Conservation (phyloP, 1,284 basidiomycete genomes). For the Microbotryum lychnidis-dioicae region DNA sequence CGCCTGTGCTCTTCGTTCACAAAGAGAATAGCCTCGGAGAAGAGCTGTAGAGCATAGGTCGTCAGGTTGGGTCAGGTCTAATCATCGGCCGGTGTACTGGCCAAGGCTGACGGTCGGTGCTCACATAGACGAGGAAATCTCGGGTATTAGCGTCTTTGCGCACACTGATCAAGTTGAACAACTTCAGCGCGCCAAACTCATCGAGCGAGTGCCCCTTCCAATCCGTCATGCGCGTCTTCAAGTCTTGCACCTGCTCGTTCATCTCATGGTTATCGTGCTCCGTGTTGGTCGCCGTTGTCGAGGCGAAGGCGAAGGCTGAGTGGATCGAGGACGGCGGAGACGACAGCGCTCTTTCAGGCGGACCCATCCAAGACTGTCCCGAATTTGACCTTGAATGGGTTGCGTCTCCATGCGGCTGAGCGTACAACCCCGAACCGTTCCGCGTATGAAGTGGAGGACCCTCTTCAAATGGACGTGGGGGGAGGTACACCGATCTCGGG, state of each 20-base stretch:
- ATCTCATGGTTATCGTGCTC: conserved; percentile 44
- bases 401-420: too few relatives aligned
- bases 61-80: background rate
- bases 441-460: too few relatives aligned
- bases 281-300: conserved; percentile 1
- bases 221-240: conserved; percentile 77
- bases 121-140: conserved; percentile 29
- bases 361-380: too few relatives aligned
- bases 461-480: too few relatives aligned
- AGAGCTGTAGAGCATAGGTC: conserved; percentile 80
- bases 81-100: background rate
- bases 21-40: conserved; percentile 92
- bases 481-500: background rate
- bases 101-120: background rate
- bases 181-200: conserved; percentile 68
- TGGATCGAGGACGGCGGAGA: conserved; percentile 17
- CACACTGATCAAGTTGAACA: conserved; percentile 84
- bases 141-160: conserved; percentile 71
- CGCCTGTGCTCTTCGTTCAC: conserved; percentile 88
- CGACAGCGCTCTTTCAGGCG: conserved; percentile 1
- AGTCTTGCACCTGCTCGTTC: conserved; percentile 70
- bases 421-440: too few relatives aligned
- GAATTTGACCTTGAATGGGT: background rate
- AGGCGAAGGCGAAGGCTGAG: conserved; percentile 19
- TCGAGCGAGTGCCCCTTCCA: conserved; percentile 89